Evolutionary conservation across 1,284 basidiomycete species (phyloP), one percentile per base, ranked within the genome.

Genomic region (Paramarasmius palmivorus): DNA sequence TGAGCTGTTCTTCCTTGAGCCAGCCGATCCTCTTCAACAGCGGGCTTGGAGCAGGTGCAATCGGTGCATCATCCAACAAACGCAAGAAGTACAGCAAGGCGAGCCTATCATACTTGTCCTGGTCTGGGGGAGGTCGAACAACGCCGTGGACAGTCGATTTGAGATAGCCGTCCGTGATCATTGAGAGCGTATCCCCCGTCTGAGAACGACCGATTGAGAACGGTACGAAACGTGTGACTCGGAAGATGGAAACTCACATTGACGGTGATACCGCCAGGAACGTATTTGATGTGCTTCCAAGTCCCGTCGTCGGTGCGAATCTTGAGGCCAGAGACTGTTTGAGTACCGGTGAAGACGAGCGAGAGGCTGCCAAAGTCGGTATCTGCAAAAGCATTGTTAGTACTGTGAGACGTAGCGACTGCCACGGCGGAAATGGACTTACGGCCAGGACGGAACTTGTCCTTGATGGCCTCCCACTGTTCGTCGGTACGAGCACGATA

Each of bases 81-180:
- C 14, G 2, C 12, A 35, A 3, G 25, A 37, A 51, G 40, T 53
- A 45, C 1, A 57, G 47, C 17, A 59, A 29, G n/a, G 49, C 54
- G 15, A 59, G 51, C 3, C 57, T 50, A 36, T 60, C 39, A 10
- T 57, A 45, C n/a, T 59, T 48, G 3, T 50, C 49, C 42, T 81
- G 79, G 55, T 80, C 78, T 12, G 62, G 56, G 1, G 77, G 79
- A 14, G 78, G 79, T 44, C 75, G 69, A 32, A 73, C 60, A 38
- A 81, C 77, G 42, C 75, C 65, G 60, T 80, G 78, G 23, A 80
- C 67, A 10, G 77, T 78, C 52, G 71, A 73, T 63, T 70, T 74
- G 51, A 56, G n/a, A 44, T 53, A 56, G 5, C 55, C 55, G 26
- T 55, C 41, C 17, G 50, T 52, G 10, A 52, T 12, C 23, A 52